Conservation (phyloP, 441 rosid genomes). For the Brassica balearica region DNA sequence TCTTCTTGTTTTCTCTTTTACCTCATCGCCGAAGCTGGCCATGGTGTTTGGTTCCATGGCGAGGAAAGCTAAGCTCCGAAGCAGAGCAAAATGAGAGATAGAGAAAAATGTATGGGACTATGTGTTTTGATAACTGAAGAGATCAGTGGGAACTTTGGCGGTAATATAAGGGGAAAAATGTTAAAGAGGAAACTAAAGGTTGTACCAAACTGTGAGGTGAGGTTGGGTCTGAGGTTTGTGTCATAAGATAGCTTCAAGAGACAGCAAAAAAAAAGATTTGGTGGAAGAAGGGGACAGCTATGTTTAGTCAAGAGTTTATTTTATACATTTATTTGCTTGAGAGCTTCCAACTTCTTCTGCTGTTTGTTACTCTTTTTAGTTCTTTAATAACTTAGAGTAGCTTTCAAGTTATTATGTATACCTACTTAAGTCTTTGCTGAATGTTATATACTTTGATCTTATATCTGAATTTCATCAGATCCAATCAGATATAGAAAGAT, state of each 20-base stretch:
- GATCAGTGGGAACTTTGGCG: constrained; percentile 27
- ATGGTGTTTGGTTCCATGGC: constrained; percentile 59
- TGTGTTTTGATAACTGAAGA: constrained; percentile 28
- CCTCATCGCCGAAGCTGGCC: constrained; percentile 57
- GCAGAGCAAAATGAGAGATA: constrained; percentile 21
- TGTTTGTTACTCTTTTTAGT: constrained; percentile 21
- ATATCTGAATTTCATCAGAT: constrained; percentile 18
- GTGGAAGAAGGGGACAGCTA: constrained; percentile 47
- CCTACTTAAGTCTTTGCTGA: constrained; percentile 18
- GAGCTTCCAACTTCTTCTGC: constrained; percentile 36
- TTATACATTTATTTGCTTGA: constrained; percentile 23
- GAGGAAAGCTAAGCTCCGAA: constrained; percentile 22
- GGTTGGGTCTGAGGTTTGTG: constrained; percentile 64
- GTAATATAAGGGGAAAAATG: constrained; percentile 31
- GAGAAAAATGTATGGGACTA: constrained; percentile 23
- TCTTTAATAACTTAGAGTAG: constrained; percentile 40
- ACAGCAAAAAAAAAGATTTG: constrained; percentile 42
- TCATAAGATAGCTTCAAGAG: constrained; percentile 49
- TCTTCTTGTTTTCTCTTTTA: constrained; percentile 12
- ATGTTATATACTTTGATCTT: constrained; percentile 4
- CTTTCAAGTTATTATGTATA: constrained; percentile 35
- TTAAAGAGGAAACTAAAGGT: constrained; percentile 35
- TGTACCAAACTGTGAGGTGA: constrained; percentile 89
- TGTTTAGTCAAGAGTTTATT: constrained; percentile 19
- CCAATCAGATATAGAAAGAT: constrained; percentile 9